These are phyloP conservation scores for Tolypocladium sp. DNA, from an alignment of 2,329 filamentous ascomycete genomes.

Conservation along the genomic window DNA sequence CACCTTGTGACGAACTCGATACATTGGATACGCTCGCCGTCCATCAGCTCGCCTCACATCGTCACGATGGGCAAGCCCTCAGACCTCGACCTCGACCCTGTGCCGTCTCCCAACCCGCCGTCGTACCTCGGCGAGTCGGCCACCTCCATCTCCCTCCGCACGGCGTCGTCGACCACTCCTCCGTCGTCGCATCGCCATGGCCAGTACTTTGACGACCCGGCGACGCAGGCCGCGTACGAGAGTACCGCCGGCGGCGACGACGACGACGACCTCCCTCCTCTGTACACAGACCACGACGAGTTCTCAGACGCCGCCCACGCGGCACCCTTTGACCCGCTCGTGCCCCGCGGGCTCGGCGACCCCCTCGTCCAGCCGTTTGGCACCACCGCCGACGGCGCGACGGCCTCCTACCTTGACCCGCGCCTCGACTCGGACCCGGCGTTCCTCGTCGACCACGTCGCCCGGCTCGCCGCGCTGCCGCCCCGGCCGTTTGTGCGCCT, in stretches of 20 bases:
- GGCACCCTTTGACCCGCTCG: constrained; percentile 13
- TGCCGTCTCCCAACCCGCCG: constrained; percentile 5
- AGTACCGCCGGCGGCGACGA: constrained; percentile 3
- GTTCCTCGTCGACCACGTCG: constrained; percentile 35
- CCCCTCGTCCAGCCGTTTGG: constrained; percentile 16
- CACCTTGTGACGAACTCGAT: not conserved
- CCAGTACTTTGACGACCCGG: constrained; percentile 27
- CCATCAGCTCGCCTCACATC: not conserved
- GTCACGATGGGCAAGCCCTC: constrained; percentile 15
- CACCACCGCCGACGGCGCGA: constrained; percentile 20
- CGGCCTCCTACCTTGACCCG: constrained; percentile 31
- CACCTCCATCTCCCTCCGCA: not conserved
- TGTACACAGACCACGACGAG: constrained; percentile 30
- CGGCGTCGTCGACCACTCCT: not conserved
- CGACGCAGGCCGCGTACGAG: constrained; percentile 6
- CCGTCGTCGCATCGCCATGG: constrained; percentile 12
- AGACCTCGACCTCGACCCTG: constrained; percentile 8
- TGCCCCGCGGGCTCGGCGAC: constrained; percentile 7
- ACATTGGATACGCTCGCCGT: not conserved
- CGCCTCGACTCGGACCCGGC: constrained; percentile 34
- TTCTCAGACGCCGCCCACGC: constrained; percentile 5
- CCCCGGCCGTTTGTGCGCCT: constrained; percentile 45
- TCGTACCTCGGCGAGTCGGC: constrained; percentile 14
- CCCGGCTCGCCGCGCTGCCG: constrained; percentile 33
- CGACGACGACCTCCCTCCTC: constrained; percentile 33